Evolutionary conservation across 2,329 filamentous ascomycete species (phyloP).

Genomic region (Arthroderma sp.): DNA sequence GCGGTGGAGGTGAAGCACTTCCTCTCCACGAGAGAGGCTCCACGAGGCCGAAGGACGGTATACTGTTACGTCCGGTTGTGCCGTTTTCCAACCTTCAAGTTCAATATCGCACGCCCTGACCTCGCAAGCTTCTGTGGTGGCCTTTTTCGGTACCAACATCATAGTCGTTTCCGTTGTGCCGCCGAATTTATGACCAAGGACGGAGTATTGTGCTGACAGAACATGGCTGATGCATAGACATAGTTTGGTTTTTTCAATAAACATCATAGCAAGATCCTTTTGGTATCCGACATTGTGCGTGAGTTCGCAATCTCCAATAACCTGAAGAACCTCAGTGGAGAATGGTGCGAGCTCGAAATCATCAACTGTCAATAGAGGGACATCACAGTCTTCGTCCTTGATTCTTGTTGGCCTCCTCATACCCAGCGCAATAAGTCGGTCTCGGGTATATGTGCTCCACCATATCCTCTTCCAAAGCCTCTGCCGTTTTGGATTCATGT

Average conservation of each 20-base stretch:
- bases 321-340: conserved; percentile 54
- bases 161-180: conserved; percentile 64
- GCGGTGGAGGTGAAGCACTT: conserved; percentile 55
- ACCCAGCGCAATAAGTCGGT: conserved; percentile 79
- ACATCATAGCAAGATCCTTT: conserved; percentile 70
- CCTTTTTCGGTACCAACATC: conserved; percentile 85
- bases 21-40: conserved; percentile 37
- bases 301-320: conserved; percentile 58
- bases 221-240: conserved; percentile 84
- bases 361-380: conserved; percentile 71
- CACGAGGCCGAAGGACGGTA: conserved; percentile 54
- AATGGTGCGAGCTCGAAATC: conserved; percentile 72
- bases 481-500: conserved; percentile 60
- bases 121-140: conserved; percentile 66
- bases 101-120: conserved; percentile 69
- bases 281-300: conserved; percentile 62
- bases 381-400: conserved; percentile 86
- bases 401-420: conserved; percentile 89
- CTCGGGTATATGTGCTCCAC: conserved; percentile 96
- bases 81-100: conserved; percentile 63
- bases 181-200: conserved; percentile 66
- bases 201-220: conserved; percentile 81
- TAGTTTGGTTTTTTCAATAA: conserved; percentile 80
- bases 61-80: conserved; percentile 58
- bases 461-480: conserved; percentile 90